A percentile compares a stretch with the other conserved stretches of the same genome.
Conservation (phyloP, 768 basidiomycete species). For the Suillus lakei region DNA sequence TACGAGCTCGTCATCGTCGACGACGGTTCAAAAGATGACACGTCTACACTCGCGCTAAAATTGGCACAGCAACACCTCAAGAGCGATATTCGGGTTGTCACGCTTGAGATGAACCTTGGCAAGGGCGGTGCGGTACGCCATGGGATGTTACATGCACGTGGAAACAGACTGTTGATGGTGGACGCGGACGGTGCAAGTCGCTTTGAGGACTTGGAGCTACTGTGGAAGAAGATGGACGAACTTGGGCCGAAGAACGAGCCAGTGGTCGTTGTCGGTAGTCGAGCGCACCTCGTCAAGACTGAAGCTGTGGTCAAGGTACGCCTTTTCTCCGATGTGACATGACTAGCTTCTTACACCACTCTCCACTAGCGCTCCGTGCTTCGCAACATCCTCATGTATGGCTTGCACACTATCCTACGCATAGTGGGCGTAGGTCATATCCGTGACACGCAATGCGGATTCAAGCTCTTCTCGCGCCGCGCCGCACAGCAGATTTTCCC, state of each 20-base stretch:
- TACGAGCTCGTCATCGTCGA: constrained; percentile 90
- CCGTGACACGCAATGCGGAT: constrained; percentile 95
- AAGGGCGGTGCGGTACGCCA: constrained; percentile 95
- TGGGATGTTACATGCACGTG: constrained; percentile 84
- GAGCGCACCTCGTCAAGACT: constrained; percentile 91
- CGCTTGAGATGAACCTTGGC: constrained; percentile 79
- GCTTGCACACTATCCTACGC: constrained; percentile 86
- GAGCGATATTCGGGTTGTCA: constrained; percentile 77
- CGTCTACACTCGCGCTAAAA: constrained; percentile 63
- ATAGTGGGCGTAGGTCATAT: constrained; percentile 91
- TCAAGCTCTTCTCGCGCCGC: constrained; percentile 90
- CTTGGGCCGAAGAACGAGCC: constrained; percentile 53
- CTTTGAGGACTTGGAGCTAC: constrained; percentile 80
- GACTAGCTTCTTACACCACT: not conserved
- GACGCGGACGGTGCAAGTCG: constrained; percentile 95
- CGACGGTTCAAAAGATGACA: constrained; percentile 85
- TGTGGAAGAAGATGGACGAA: constrained; percentile 77
- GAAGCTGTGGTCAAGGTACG: constrained; percentile 92
- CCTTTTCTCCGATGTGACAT: constrained; percentile 11
- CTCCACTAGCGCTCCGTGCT: constrained; percentile 74
- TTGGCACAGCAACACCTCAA: constrained; percentile 61
- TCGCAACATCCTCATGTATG: constrained; percentile 94
- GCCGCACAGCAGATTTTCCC: constrained; percentile 88
- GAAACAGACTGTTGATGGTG: constrained; percentile 82
- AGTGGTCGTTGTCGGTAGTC: constrained; percentile 81